These are phyloP conservation scores for Myxozyma nipponensis DNA, from an alignment of 805 yeast genomes.

Conservation along the genomic window DNA sequence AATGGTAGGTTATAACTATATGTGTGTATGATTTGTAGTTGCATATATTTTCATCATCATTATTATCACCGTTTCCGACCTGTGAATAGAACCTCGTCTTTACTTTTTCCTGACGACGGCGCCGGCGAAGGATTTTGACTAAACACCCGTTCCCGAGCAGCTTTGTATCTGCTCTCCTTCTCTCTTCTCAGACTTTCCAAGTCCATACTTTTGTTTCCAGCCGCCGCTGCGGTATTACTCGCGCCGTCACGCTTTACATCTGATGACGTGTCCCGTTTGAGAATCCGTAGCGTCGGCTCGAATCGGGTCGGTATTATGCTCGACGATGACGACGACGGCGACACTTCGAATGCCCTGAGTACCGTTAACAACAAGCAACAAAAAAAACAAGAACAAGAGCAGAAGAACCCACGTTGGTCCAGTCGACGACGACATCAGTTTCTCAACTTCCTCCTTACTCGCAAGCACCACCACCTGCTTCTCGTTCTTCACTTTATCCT, in stretches of 20 bases:
- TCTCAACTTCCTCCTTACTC: too few species aligned
- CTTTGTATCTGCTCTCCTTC: slow-evolving; percentile 21
- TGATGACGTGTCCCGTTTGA: slow-evolving; percentile 15
- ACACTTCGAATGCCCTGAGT: slow-evolving; percentile 14
- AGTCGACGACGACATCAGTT: too few species aligned
- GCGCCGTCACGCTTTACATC: not conserved
- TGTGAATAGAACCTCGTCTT: not conserved
- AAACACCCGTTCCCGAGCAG: slow-evolving; percentile 22
- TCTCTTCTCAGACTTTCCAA: slow-evolving; percentile 19
- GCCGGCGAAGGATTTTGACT: slow-evolving; percentile 6
- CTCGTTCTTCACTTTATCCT: too few species aligned
- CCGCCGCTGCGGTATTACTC: slow-evolving; percentile 17
- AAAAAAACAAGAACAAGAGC: not conserved
- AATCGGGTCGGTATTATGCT: not conserved
- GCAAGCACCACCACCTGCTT: too few species aligned
- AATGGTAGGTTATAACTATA: slow-evolving; percentile 13
- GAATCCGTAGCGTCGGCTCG: slow-evolving; percentile 24
- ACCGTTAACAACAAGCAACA: not conserved
- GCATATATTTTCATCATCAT: not conserved
- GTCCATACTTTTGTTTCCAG: slow-evolving; percentile 10
- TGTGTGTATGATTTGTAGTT: not conserved
- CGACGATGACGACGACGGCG: slow-evolving; percentile 12
- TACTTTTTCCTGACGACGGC: not conserved
- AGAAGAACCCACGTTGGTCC: not conserved
- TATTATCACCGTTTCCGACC: not conserved